phyloP scores from a whole-genome alignment of 768 basidiomycete genomes.

The Hygrophorus pudorinus region DNA sequence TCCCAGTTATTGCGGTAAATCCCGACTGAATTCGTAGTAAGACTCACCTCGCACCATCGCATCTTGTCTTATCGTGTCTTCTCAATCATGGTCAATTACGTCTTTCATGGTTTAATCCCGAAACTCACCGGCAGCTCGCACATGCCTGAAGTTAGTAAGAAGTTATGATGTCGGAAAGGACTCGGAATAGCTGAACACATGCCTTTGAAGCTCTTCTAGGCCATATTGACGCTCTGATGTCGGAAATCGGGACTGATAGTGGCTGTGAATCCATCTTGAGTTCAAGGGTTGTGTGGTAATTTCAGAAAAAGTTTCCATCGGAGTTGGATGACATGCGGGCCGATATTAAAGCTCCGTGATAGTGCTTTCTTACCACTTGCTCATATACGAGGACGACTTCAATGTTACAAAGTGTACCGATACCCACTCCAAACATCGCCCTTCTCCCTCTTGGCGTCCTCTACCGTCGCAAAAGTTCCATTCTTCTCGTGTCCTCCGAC shows the following conservation, averaged over 20 bases:
- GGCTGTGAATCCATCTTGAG: constrained; percentile 26
- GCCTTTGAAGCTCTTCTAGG: constrained; percentile 45
- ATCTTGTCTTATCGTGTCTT: constrained; percentile 55
- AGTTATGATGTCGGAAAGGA: constrained; percentile 5
- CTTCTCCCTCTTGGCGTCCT: constrained; percentile 58
- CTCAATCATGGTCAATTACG: constrained; percentile 2
- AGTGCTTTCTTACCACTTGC: no score
- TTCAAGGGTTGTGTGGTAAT: neutral
- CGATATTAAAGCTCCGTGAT: no score
- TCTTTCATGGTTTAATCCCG: constrained; percentile 7
- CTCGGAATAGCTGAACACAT: constrained; percentile 13
- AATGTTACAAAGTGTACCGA: constrained; percentile 45
- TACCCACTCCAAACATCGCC: constrained; percentile 74
- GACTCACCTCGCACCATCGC: constrained; percentile 41
- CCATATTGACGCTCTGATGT: constrained; percentile 36
- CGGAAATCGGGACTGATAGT: constrained; percentile 37
- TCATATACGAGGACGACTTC: no score
- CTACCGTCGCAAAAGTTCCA: constrained; percentile 46
- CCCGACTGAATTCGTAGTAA: neutral
- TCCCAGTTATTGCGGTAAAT: neutral
- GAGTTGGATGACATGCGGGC: no score
- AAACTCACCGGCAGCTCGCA: constrained; percentile 45
- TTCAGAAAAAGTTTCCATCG: no score
- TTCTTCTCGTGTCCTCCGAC: constrained; percentile 34
- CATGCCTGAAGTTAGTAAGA: constrained; percentile 35